Conservation (phyloP, 2,329 filamentous ascomycete genomes). For the Trichoderma polysporum region DNA sequence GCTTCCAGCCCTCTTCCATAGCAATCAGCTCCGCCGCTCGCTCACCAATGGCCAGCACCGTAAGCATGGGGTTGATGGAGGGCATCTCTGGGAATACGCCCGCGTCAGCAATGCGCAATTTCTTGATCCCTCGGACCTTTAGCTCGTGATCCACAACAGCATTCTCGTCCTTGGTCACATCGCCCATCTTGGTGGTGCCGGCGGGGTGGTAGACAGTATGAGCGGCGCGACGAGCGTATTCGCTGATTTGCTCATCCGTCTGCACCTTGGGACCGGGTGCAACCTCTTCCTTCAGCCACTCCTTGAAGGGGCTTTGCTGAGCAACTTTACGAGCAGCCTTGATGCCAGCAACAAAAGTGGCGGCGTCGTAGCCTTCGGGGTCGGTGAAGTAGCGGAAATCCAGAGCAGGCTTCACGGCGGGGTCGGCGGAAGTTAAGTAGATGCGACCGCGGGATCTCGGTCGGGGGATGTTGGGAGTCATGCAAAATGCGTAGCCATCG, state of each 20-base stretch:
- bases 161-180: constrained; percentile 63
- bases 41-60: constrained; percentile 81
- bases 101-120: constrained; percentile 78
- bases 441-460: constrained; percentile 74
- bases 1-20: constrained; percentile 60
- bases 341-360: constrained; percentile 75
- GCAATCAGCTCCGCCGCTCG: constrained; percentile 76
- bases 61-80: constrained; percentile 87
- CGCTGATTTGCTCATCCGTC: constrained; percentile 75
- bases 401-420: constrained; percentile 74
- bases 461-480: constrained; percentile 88
- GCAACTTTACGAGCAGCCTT: constrained; percentile 76
- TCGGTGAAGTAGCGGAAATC: constrained; percentile 92
- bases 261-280: constrained; percentile 72
- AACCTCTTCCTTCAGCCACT: constrained; percentile 80
- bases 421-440: constrained; percentile 74
- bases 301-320: constrained; percentile 71
- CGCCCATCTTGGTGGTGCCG: constrained; percentile 88
- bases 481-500: constrained; percentile 84
- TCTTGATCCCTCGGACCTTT: constrained; percentile 69
- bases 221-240: constrained; percentile 77
- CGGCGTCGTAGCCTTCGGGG: constrained; percentile 79
- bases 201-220: constrained; percentile 91
- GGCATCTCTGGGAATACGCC: constrained; percentile 87
- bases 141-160: constrained; percentile 80